phyloP scores from a whole-genome alignment of 371 early-diverging fungal species.

The Batkoa obscura region DNA sequence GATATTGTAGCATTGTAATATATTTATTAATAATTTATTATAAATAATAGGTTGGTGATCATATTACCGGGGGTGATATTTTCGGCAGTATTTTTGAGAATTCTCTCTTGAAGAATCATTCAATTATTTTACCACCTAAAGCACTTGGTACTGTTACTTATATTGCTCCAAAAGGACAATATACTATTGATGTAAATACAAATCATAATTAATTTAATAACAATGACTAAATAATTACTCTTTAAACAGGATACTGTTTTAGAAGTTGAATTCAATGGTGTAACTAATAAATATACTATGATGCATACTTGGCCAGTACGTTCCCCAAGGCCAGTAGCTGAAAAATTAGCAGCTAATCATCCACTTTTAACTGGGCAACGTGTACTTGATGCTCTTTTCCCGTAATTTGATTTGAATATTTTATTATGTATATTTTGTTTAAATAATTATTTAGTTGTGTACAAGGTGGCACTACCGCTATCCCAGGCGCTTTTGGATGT shows the following conservation, averaged over 20 bases:
- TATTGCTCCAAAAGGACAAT: slow-evolving; percentile 89
- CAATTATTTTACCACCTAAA: slow-evolving; percentile 93
- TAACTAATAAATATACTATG: slow-evolving; percentile 79
- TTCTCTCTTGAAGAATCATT: slow-evolving; percentile 78
- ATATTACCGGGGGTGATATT: slow-evolving; percentile 96
- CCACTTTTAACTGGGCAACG: slow-evolving; percentile 99
- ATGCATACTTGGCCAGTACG: slow-evolving; percentile 99
- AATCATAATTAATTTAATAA: background rate
- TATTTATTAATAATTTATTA: background rate
- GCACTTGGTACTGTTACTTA: slow-evolving; percentile 88
- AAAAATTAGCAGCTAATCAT: slow-evolving; percentile 91
- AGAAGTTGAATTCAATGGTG: slow-evolving; percentile 88
- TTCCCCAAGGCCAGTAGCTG: slow-evolving; percentile 93
- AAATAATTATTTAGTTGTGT: slow-evolving; percentile 50
- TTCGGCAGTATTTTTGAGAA: slow-evolving; percentile 96
- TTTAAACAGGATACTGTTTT: slow-evolving; percentile 60
- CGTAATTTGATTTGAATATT: slow-evolving; percentile 25
- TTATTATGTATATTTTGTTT: background rate
- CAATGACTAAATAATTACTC: background rate
- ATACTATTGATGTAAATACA: slow-evolving; percentile 53
- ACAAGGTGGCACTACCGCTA: slow-evolving; percentile 99
- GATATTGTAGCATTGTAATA: background rate
- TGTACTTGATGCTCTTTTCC: slow-evolving; percentile 98
- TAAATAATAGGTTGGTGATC: slow-evolving; percentile 64
- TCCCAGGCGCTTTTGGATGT: slow-evolving; percentile 99